Percentiles rank a stretch among this genome's conserved stretches.
phyloP scores from a whole-genome alignment of 768 basidiomycete species.

The Postia placenta region DNA sequence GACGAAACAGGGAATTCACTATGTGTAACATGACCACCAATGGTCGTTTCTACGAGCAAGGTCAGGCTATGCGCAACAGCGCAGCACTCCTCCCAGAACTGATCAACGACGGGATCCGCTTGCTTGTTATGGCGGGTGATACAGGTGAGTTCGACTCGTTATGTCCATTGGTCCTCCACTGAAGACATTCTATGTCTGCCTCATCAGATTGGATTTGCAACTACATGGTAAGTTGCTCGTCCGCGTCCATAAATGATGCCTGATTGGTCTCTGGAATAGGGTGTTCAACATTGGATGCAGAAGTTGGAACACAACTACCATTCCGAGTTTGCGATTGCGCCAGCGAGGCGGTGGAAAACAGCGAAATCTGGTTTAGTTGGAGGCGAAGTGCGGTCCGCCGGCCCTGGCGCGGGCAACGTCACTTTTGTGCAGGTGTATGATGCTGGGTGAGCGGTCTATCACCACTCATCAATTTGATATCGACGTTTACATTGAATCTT shows the following conservation, averaged over 20 bases:
- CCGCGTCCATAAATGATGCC: not conserved
- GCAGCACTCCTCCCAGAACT: constrained; percentile 44
- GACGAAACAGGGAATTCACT: constrained; percentile 26
- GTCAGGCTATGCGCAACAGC: constrained; percentile 45
- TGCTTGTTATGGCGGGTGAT: constrained; percentile 33
- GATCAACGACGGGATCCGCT: constrained; percentile 41
- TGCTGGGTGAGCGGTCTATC: constrained; percentile 33
- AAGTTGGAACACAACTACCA: constrained; percentile 34
- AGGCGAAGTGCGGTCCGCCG: constrained; percentile 38
- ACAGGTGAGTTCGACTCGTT: constrained; percentile 18
- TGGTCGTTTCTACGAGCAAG: constrained; percentile 37
- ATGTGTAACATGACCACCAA: constrained; percentile 35
- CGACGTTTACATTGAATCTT: no score
- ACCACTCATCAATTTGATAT: no score
- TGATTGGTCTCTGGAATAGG: constrained; percentile 15
- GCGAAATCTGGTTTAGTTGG: constrained; percentile 25
- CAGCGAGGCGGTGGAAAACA: constrained; percentile 28
- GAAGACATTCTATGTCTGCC: not conserved
- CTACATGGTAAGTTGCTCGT: constrained; percentile 18
- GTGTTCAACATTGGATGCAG: constrained; percentile 37
- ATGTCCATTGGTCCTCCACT: not conserved
- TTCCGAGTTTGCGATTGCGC: constrained; percentile 28
- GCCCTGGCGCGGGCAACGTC: constrained; percentile 37
- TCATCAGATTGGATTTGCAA: constrained; percentile 32
- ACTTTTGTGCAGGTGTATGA: constrained; percentile 44